Conservation (phyloP, 495 filamentous ascomycete genomes). For the Rhizodiscina lignyota region DNA sequence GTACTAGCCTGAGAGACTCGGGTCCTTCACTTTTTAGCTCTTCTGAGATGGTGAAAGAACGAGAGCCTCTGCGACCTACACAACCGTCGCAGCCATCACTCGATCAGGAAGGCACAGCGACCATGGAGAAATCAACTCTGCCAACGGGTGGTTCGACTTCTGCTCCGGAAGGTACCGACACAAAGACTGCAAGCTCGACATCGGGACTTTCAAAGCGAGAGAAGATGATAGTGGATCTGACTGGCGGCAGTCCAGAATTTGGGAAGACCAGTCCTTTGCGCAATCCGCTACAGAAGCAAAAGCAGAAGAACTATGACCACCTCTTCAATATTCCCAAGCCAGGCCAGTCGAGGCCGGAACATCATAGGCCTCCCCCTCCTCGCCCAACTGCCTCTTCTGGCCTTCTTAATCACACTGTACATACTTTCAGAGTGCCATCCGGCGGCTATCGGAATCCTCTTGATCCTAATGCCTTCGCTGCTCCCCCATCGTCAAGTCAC, state of each 20-base stretch:
- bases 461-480: background rate
- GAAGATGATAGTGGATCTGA: background rate
- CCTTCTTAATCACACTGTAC: background rate
- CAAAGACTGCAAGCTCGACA: background rate
- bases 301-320: conserved; percentile 9
- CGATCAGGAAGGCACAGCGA: background rate
- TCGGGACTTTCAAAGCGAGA: background rate
- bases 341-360: conserved; percentile 30
- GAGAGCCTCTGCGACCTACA: background rate
- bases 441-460: background rate
- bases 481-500: background rate
- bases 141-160: background rate
- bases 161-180: background rate
- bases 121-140: background rate
- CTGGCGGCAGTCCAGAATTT: background rate
- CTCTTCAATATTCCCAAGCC: conserved; percentile 36
- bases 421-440: background rate
- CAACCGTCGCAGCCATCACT: background rate
- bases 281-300: background rate
- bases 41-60: background rate
- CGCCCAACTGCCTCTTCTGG: background rate
- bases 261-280: background rate
- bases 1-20: too few relatives aligned
- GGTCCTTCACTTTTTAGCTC: too few relatives aligned
- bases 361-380: conserved; percentile 23